A percentile compares a stretch with the other conserved stretches of the same genome.
These are phyloP conservation scores for Dioszegia hungarica DNA, from an alignment of 768 basidiomycete species.

Conservation along the genomic window DNA sequence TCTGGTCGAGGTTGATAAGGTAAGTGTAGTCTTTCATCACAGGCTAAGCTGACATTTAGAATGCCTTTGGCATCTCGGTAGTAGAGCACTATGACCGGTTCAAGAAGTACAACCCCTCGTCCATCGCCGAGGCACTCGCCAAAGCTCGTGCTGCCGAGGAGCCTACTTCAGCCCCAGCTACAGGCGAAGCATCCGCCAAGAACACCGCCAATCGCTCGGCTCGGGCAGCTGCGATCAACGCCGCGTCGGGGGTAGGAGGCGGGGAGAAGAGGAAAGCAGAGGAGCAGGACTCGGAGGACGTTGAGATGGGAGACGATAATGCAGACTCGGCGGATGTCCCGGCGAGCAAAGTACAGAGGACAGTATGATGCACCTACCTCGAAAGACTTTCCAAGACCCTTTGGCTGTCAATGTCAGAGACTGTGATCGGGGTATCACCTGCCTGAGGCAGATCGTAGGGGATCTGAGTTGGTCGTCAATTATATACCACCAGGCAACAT, in stretches of 20 bases:
- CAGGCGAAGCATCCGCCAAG: neutral
- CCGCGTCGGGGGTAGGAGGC: neutral
- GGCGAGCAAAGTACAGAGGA: neutral
- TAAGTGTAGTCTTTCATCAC: constrained; percentile 4
- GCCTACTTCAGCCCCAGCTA: neutral
- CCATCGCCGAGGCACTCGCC: constrained; percentile 6
- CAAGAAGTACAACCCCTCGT: constrained; percentile 23
- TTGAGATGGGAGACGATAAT: neutral
- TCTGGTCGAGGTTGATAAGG: constrained; percentile 30
- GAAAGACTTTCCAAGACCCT: neutral
- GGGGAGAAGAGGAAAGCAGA: constrained; percentile 7
- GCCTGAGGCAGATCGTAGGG: too few relatives aligned
- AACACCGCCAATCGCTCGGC: neutral
- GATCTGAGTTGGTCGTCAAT: too few relatives aligned
- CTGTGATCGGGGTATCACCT: too few relatives aligned
- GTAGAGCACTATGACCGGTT: constrained; percentile 35
- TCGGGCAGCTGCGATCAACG: neutral
- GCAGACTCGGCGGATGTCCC: neutral
- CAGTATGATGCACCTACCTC: neutral
- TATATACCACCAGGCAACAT: too few relatives aligned
- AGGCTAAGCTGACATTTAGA: constrained; percentile 11
- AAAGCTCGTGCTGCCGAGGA: constrained; percentile 4
- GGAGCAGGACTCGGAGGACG: neutral
- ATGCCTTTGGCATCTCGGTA: constrained; percentile 27
- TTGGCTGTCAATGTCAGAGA: neutral